phyloP scores from a whole-genome alignment of 768 basidiomycete genomes.

The Phanerochaete sordida region DNA sequence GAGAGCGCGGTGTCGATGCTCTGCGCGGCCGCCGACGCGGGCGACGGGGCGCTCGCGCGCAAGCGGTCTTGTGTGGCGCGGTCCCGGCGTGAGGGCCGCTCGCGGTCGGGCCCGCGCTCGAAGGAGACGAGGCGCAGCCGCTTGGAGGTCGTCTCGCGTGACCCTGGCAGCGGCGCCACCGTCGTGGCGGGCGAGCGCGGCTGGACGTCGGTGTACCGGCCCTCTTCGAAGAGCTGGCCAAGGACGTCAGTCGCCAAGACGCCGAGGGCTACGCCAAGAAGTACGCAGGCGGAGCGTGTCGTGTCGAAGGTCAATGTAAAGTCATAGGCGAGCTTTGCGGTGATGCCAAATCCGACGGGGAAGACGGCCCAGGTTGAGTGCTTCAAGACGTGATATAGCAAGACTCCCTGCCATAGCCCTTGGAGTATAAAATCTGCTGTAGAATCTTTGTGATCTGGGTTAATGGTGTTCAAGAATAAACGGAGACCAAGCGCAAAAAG shows the following conservation, averaged over 20 bases:
- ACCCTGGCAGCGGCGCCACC: neutral
- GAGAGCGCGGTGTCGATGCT: constrained; percentile 39
- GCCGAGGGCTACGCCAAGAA: constrained; percentile 67
- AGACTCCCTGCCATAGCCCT: constrained; percentile 75
- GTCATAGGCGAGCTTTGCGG: constrained; percentile 61
- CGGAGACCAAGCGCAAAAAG: constrained; percentile 74
- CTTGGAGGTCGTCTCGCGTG: constrained; percentile 15
- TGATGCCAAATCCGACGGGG: constrained; percentile 53
- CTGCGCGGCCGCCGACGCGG: constrained; percentile 2
- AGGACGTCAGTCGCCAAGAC: constrained; percentile 69
- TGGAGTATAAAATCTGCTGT: constrained; percentile 60
- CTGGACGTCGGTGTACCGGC: constrained; percentile 20
- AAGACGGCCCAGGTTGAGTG: constrained; percentile 51
- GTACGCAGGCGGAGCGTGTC: constrained; percentile 50
- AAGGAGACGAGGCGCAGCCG: constrained; percentile 27
- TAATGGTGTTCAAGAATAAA: constrained; percentile 58
- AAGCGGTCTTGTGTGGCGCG: constrained; percentile 5
- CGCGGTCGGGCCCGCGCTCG: constrained; percentile 9
- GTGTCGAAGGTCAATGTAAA: constrained; percentile 53
- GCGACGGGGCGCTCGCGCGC: constrained; percentile 9
- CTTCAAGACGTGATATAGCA: constrained; percentile 61
- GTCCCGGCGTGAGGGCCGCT: neutral
- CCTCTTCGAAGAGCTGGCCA: constrained; percentile 59
- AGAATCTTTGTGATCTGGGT: constrained; percentile 35
- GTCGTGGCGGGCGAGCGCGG: neutral